Evolutionary conservation across 441 rosid genomes (phyloP).

Genomic region (Syzygium syzygioides): DNA sequence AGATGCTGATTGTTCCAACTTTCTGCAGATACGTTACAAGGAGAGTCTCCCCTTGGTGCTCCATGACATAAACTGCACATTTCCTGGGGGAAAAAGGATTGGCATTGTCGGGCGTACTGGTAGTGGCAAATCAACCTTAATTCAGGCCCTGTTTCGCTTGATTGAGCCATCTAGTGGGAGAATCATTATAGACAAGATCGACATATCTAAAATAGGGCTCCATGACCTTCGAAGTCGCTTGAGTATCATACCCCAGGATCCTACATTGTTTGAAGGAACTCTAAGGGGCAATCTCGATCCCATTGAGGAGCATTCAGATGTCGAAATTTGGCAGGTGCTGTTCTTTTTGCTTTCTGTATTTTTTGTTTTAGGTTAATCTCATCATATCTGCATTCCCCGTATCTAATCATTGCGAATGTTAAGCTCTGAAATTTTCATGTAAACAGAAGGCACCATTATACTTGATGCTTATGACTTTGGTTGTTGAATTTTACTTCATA

Average conservation of each 20-base stretch:
- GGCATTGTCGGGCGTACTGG: slow-evolving; percentile 99
- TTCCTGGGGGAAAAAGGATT: slow-evolving; percentile 95
- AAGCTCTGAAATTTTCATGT: background rate
- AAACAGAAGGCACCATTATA: background rate
- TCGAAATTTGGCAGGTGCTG: slow-evolving; percentile 78
- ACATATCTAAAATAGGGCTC: slow-evolving; percentile 85
- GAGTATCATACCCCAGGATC: slow-evolving; percentile 98
- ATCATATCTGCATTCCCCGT: background rate
- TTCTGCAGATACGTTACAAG: slow-evolving; percentile 74
- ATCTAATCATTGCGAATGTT: background rate
- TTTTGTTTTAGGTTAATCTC: background rate
- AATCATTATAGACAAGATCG: slow-evolving; percentile 85
- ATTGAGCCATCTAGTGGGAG: slow-evolving; percentile 88
- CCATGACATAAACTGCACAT: slow-evolving; percentile 75
- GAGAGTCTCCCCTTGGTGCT: slow-evolving; percentile 97
- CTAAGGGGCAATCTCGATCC: slow-evolving; percentile 95
- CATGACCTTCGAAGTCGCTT: slow-evolving; percentile 97
- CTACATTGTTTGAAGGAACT: slow-evolving; percentile 95
- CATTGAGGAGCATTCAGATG: slow-evolving; percentile 92
- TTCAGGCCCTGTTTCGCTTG: slow-evolving; percentile 94
- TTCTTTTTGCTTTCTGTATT: background rate
- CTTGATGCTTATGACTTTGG: background rate
- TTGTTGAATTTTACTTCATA: background rate
- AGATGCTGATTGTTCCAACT: background rate
- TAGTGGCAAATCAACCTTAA: slow-evolving; percentile 96